Percentiles rank a stretch among this genome's conserved stretches.
These are phyloP conservation scores for Geranium brycei DNA, from an alignment of 345 rosid species.

Conservation along the genomic window DNA sequence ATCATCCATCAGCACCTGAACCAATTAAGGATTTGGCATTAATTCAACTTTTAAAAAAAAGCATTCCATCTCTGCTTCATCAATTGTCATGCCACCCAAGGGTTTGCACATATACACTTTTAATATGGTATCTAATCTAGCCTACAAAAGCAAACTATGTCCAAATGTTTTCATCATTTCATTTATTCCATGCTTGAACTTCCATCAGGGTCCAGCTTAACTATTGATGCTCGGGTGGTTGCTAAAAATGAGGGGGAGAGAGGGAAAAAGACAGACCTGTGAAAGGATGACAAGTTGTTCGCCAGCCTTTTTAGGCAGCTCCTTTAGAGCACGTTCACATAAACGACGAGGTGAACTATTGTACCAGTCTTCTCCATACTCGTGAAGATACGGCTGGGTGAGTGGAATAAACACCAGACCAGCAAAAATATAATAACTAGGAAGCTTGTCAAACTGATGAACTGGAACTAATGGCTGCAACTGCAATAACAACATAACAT, in stretches of 20 bases:
- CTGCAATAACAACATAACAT: slow-evolving; percentile 25
- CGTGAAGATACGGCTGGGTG: slow-evolving; percentile 81
- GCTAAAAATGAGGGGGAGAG: too few species aligned
- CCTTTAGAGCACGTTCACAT: slow-evolving; percentile 69
- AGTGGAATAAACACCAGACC: slow-evolving; percentile 79
- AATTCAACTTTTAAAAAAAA: too few species aligned
- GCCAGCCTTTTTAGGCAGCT: slow-evolving; percentile 53
- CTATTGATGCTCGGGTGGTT: too few species aligned
- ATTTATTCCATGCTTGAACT: too few species aligned
- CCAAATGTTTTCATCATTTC: too few species aligned
- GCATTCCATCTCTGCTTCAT: too few species aligned
- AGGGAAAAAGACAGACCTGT: slow-evolving; percentile 39
- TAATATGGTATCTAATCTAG: too few species aligned
- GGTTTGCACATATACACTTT: too few species aligned
- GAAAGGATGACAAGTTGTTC: slow-evolving; percentile 78
- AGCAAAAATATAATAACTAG: slow-evolving; percentile 90
- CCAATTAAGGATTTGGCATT: slow-evolving; percentile 16
- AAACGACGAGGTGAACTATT: slow-evolving; percentile 69
- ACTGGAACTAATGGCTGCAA: slow-evolving; percentile 81
- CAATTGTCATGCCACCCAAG: too few species aligned
- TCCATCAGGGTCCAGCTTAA: too few species aligned
- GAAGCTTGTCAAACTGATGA: slow-evolving; percentile 74
- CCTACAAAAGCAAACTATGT: too few species aligned
- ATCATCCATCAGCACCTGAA: slow-evolving; percentile 81
- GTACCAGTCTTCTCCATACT: slow-evolving; percentile 92